Evolutionary conservation across 108 stramenopile genomes (phyloP).

Genomic region (Hondaea fermentalgiana): DNA sequence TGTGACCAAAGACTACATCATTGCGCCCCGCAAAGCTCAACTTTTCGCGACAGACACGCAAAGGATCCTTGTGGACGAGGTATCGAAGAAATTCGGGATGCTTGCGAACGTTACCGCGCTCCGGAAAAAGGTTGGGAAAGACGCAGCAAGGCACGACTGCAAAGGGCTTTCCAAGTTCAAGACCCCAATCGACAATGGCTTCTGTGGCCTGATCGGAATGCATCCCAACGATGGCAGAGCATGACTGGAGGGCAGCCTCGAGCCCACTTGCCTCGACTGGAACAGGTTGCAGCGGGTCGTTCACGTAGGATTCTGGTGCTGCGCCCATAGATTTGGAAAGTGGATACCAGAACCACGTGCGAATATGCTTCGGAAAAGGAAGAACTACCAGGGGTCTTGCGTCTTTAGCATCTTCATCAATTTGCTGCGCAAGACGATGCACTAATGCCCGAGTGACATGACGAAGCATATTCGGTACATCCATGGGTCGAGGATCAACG

Average conservation of each 20-base stretch:
- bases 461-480: neutral
- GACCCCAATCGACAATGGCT: slow-evolving; percentile 54
- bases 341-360: neutral
- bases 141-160: slow-evolving; percentile 43
- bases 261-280: slow-evolving; percentile 26
- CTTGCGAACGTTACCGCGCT: neutral
- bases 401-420: no score
- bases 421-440: neutral
- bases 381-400: neutral
- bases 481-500: slow-evolving; percentile 54
- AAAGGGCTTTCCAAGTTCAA: slow-evolving; percentile 51
- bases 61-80: neutral
- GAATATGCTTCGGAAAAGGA: neutral
- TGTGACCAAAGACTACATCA: neutral
- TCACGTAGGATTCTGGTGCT: slow-evolving; percentile 33
- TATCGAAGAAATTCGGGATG: neutral
- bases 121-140: slow-evolving; percentile 20
- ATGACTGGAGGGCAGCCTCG: neutral
- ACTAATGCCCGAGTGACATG: neutral
- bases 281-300: slow-evolving; percentile 21
- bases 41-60: neutral
- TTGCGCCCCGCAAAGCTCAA: neutral
- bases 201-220: slow-evolving; percentile 83
- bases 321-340: neutral
- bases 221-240: slow-evolving; percentile 58